Evolutionary conservation across 169 alveolate species (phyloP), one percentile per base, ranked within the genome.

Genomic region (Babesia ovata): DNA sequence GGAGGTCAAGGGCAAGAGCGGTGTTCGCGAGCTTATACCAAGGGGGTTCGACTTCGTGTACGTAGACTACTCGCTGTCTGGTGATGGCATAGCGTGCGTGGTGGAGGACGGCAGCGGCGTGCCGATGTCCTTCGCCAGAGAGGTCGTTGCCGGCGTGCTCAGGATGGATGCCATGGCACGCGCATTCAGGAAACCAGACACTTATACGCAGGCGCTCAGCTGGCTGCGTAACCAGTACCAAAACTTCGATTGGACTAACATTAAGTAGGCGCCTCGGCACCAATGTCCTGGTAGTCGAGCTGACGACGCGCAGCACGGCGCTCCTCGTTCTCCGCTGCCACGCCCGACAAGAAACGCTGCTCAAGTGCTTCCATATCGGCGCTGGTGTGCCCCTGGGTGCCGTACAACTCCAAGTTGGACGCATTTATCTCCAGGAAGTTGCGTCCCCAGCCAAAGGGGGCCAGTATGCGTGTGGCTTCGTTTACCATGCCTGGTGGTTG

Each of bases 371-470:
- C 63, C 63, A 88, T 81, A 4, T 69, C 73, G n/a, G 50, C 53
- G 62, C 84, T 74, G 19, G 78, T 88, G 29, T 14, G 29, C 33
- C 93, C 93, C 54, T 63, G 62, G 4, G 88, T n/a, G 42, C 75
- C 56, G 76, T 95, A 81, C 53, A 88, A 76, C 39, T 85, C 92
- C 44, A 95, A 77, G 48, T 89, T 76, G 48, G 84, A 94, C 59
- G 85, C 86, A 75, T 95, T 95, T 17, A 95, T 54, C 73, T 90
- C 85, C 46, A 94, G 77, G 74, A 95, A 95, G 42, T 91, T 92
- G n/a, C 59, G 89, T 16, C 97, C 97, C 93, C 97, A 94, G 62
- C 92, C 92, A 81, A 94, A 95, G 52, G 81, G 79, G 50, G 91
- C 91, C 87, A 95, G 88, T 4, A 95, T 63, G 28, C 71, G 57